Evolutionary conservation across 176 grass and related monocot genomes (phyloP).

Genomic region (Pontederia paniculata): DNA sequence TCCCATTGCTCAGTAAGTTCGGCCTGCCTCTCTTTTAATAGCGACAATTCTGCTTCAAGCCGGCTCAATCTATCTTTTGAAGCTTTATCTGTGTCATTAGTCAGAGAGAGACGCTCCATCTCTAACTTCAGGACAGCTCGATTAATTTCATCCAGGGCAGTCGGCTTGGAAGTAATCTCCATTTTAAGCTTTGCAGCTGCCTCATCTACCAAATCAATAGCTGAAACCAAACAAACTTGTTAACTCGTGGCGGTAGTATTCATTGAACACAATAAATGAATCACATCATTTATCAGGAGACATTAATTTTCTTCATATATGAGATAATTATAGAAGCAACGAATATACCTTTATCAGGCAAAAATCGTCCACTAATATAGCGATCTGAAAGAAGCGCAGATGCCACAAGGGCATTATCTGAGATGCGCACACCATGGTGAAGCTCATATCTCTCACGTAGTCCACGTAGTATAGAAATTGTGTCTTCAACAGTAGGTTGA

Average conservation of each 20-base stretch:
- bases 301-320: no score
- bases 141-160: conserved; percentile 91
- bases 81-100: conserved; percentile 97
- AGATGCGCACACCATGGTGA: conserved; percentile 94
- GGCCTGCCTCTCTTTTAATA: conserved; percentile 73
- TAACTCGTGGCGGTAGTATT: neutral
- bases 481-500: conserved; percentile 91
- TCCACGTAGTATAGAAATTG: conserved; percentile 89
- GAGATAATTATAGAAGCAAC: neutral
- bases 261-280: neutral
- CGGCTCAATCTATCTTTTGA: conserved; percentile 76
- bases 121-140: conserved; percentile 88
- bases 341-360: conserved; percentile 90
- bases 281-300: no score
- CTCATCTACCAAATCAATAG: conserved; percentile 98
- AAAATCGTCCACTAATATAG: conserved; percentile 95
- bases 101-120: conserved; percentile 95
- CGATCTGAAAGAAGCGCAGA: conserved; percentile 84
- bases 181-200: conserved; percentile 98
- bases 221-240: conserved; percentile 29
- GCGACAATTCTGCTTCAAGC: conserved; percentile 67
- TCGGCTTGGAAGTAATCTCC: conserved; percentile 99
- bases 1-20: conserved; percentile 90
- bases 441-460: conserved; percentile 90
- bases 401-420: conserved; percentile 83